Evolutionary conservation across 2,329 filamentous ascomycete species (phyloP).

Genomic region (Apiospora pterosperma): DNA sequence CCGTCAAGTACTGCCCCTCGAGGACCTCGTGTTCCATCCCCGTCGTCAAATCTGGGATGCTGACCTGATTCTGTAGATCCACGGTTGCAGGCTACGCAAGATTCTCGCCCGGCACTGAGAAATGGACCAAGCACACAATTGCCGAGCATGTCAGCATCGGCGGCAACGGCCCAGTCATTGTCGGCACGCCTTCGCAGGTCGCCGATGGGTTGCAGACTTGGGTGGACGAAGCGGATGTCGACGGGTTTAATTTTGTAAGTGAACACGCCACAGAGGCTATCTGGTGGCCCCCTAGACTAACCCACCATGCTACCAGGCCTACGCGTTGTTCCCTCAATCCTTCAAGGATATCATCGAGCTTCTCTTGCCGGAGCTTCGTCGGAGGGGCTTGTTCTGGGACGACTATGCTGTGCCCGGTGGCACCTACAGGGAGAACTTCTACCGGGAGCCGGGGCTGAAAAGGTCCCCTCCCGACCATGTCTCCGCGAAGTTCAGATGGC

Average conservation of each 20-base stretch:
- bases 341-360: conserved; percentile 67
- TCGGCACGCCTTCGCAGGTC: conserved; percentile 62
- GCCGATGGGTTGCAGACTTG: conserved; percentile 66
- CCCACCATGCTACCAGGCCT: conserved; percentile 38
- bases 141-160: conserved; percentile 66
- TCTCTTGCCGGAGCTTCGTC: conserved; percentile 60
- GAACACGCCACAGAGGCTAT: background rate
- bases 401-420: conserved; percentile 52
- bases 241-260: conserved; percentile 71
- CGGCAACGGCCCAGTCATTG: conserved; percentile 60
- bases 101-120: conserved; percentile 55
- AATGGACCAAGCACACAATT: conserved; percentile 71
- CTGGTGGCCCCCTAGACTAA: background rate
- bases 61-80: conserved; percentile 30
- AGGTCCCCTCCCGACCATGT: conserved; percentile 50
- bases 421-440: conserved; percentile 60
- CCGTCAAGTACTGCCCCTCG: conserved; percentile 32
- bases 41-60: background rate
- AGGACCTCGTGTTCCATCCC: conserved; percentile 10
- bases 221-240: conserved; percentile 66
- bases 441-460: conserved; percentile 45
- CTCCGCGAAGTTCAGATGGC: conserved; percentile 46
- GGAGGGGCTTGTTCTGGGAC: conserved; percentile 55
- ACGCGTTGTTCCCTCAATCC: conserved; percentile 63
- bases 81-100: conserved; percentile 54